These are phyloP conservation scores for Reutealis trisperma DNA, from an alignment of 345 rosid species.

Conservation along the genomic window DNA sequence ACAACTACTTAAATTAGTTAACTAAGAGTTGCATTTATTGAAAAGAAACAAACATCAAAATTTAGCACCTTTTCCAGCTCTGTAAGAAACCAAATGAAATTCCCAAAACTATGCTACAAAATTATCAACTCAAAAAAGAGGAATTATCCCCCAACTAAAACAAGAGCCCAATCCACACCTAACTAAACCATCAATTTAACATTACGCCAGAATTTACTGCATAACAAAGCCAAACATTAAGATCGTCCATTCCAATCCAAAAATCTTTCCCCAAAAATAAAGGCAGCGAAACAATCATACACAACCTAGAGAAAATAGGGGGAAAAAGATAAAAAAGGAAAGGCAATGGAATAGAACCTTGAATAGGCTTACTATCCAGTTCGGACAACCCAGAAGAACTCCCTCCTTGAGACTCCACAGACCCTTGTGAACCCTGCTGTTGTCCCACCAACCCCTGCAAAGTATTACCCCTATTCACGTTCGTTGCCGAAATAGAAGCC, in stretches of 20 bases:
- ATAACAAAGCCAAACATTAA: not conserved
- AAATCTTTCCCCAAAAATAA: not conserved
- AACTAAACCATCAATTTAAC: not conserved
- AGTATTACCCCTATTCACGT: conserved; percentile 27
- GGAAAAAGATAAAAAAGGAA: not conserved
- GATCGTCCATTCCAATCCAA: not conserved
- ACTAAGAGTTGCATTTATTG: not conserved
- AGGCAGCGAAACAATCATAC: not conserved
- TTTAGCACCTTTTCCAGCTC: conserved; percentile 5
- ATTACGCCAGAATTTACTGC: not conserved
- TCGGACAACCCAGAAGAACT: conserved; percentile 67
- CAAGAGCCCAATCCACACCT: conserved; percentile 1
- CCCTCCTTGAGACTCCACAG: conserved; percentile 61
- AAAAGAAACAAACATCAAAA: conserved; percentile 7
- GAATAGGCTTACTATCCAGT: conserved; percentile 55
- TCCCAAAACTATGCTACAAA: not conserved
- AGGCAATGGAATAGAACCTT: conserved; percentile 39
- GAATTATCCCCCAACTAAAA: not conserved
- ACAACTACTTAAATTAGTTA: not conserved
- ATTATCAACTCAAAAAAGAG: not conserved
- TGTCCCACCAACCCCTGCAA: conserved; percentile 34
- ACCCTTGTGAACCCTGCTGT: conserved; percentile 52
- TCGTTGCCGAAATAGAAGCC: conserved; percentile 3
- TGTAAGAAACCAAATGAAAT: conserved; percentile 7
- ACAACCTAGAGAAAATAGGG: not conserved